These are phyloP conservation scores for Pythium guiyangense DNA, from an alignment of 352 stramenopile species.

Conservation along the genomic window DNA sequence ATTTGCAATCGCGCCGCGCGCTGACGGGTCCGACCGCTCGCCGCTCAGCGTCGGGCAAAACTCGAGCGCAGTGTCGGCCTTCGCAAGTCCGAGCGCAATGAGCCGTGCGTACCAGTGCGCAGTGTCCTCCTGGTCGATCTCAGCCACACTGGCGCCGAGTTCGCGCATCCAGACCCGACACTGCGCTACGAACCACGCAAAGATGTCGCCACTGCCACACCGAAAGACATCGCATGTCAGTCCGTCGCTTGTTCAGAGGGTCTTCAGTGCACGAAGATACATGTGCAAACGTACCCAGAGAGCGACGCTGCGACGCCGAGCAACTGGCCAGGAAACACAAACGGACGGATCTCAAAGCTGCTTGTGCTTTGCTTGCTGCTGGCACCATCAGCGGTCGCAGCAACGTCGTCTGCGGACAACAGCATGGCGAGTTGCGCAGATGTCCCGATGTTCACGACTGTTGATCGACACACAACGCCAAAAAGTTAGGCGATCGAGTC, in stretches of 20 bases:
- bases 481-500: neutral
- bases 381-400: slow-evolving; percentile 9
- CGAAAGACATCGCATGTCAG: neutral
- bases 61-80: slow-evolving; percentile 41
- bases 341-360: slow-evolving; percentile 76
- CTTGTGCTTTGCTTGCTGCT: neutral
- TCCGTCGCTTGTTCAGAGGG: neutral
- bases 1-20: slow-evolving; percentile 35
- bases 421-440: slow-evolving; percentile 77
- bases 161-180: slow-evolving; percentile 52
- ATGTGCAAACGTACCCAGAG: slow-evolving; percentile 38
- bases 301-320: slow-evolving; percentile 71
- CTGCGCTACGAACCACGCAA: slow-evolving; percentile 57
- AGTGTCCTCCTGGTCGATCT: slow-evolving; percentile 17
- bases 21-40: slow-evolving; percentile 42
- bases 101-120: slow-evolving; percentile 38
- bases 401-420: slow-evolving; percentile 30
- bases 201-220: slow-evolving; percentile 54
- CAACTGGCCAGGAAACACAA: slow-evolving; percentile 44
- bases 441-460: slow-evolving; percentile 82
- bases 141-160: slow-evolving; percentile 13
- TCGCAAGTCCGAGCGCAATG: slow-evolving; percentile 45
- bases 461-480: slow-evolving; percentile 2
- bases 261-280: neutral
- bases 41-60: slow-evolving; percentile 69